Evolutionary conservation across 805 yeast species (phyloP).

Genomic region (Hanseniaspora hatyaiensis): DNA sequence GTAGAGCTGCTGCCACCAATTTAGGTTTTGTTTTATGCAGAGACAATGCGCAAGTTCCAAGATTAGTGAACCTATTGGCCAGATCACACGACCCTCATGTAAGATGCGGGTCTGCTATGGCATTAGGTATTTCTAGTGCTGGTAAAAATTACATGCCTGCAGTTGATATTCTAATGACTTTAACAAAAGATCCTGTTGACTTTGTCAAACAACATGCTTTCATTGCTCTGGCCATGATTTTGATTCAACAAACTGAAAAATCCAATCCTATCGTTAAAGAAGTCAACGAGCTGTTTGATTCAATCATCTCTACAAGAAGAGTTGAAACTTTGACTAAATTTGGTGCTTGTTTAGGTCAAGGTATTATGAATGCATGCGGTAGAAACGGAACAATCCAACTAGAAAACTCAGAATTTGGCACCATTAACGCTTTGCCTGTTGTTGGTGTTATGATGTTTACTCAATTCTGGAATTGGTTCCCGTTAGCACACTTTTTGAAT

Average conservation of each 20-base stretch:
- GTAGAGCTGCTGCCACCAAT: conserved; percentile 88
- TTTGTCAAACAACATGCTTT: conserved; percentile 97
- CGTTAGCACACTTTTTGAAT: conserved; percentile 83
- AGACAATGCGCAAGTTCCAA: conserved; percentile 86
- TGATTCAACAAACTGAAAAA: conserved; percentile 78
- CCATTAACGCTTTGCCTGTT: conserved; percentile 79
- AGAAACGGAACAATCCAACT: conserved; percentile 89
- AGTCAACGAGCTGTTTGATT: conserved; percentile 60
- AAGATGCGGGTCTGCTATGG: conserved; percentile 95
- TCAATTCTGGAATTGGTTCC: conserved; percentile 99
- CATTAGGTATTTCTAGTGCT: conserved; percentile 92
- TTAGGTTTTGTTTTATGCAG: conserved; percentile 84
- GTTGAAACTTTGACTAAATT: conserved; percentile 96
- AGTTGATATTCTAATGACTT: conserved; percentile 80
- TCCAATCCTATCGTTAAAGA: conserved; percentile 68
- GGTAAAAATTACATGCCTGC: conserved; percentile 86
- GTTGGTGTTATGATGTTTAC: conserved; percentile 82
- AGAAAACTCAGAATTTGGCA: conserved; percentile 79
- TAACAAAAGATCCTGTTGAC: conserved; percentile 87
- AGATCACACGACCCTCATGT: conserved; percentile 97
- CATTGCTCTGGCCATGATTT: conserved; percentile 81
- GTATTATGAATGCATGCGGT: conserved; percentile 97
- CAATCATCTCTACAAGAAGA: conserved; percentile 71
- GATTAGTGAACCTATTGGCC: conserved; percentile 81
- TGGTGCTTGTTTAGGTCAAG: conserved; percentile 95